These are phyloP conservation scores for Cynanchum wilfordii DNA, from an alignment of 257 asterid genomes.

Conservation along the genomic window DNA sequence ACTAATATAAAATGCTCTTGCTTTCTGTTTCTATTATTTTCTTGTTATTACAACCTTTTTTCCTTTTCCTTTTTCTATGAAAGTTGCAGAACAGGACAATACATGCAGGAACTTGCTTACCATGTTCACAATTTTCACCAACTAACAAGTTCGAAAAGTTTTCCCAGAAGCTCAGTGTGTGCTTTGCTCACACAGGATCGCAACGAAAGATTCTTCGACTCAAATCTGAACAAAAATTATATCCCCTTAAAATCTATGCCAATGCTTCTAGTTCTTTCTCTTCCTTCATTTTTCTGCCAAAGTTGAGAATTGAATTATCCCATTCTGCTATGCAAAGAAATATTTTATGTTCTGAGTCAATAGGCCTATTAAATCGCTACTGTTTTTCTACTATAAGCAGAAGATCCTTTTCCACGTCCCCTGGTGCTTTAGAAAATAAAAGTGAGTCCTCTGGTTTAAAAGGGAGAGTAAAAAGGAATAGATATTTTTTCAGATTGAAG, in stretches of 20 bases:
- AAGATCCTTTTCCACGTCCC: constrained; percentile 45
- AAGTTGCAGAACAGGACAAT: constrained; percentile 55
- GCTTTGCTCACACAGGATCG: constrained; percentile 26
- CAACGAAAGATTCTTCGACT: constrained; percentile 30
- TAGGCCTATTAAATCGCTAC: constrained; percentile 23
- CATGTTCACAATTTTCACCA: constrained; percentile 36
- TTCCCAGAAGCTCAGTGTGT: constrained; percentile 34
- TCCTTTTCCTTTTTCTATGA: constrained; percentile 5
- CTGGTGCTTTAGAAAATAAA: constrained; percentile 31
- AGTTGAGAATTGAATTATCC: constrained; percentile 34
- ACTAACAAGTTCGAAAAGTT: constrained; percentile 23
- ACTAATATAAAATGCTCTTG: background rate
- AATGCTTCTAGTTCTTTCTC: constrained; percentile 28
- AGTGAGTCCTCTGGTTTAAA: constrained; percentile 21
- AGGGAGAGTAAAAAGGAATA: constrained; percentile 28
- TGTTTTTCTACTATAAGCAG: constrained; percentile 25
- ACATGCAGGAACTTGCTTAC: constrained; percentile 32
- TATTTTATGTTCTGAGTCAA: constrained; percentile 26
- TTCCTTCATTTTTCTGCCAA: constrained; percentile 28
- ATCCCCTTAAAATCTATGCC: constrained; percentile 26
- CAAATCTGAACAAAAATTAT: constrained; percentile 26
- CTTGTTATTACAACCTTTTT: background rate
- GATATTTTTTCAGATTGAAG: constrained; percentile 25
- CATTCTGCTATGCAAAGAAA: constrained; percentile 29
- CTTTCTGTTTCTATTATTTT: background rate